Evolutionary conservation across 2,329 filamentous ascomycete genomes (phyloP).

Genomic region (Colletotrichum trifolii): DNA sequence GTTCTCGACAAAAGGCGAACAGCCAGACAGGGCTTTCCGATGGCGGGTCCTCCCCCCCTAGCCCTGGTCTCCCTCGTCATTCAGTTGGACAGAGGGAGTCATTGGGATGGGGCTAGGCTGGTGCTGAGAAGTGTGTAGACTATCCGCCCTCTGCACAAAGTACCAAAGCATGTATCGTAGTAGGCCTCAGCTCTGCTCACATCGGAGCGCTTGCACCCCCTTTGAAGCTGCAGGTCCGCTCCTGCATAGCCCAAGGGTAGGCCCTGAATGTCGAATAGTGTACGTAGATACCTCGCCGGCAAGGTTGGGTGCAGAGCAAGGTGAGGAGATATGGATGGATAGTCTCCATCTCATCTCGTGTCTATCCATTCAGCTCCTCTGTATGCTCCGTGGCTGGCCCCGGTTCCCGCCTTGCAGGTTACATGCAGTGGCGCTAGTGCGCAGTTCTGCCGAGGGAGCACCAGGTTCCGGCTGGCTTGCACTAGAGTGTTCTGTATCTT

Average conservation of each 20-base stretch:
- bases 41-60: neutral
- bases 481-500: neutral
- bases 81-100: slow-evolving; percentile 10
- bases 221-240: slow-evolving; percentile 34
- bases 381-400: neutral
- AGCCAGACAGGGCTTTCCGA: slow-evolving; percentile 16
- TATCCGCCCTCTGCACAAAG: too few species aligned
- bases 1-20: slow-evolving; percentile 15
- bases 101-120: too few species aligned
- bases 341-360: slow-evolving; percentile 33
- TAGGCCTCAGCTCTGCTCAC: too few species aligned
- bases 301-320: too few species aligned
- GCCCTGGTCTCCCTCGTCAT: slow-evolving; percentile 16
- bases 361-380: slow-evolving; percentile 6
- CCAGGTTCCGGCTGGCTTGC: slow-evolving; percentile 1
- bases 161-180: too few species aligned
- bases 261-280: neutral
- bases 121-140: too few species aligned
- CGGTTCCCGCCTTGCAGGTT: slow-evolving; percentile 33
- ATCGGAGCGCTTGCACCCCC: slow-evolving; percentile 21
- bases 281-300: too few species aligned
- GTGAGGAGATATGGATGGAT: neutral
- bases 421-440: slow-evolving; percentile 31
- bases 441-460: slow-evolving; percentile 25
- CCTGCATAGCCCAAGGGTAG: slow-evolving; percentile 26